Conservation (phyloP, 2,329 filamentous ascomycete species). For the Trichoderma polysporum region DNA sequence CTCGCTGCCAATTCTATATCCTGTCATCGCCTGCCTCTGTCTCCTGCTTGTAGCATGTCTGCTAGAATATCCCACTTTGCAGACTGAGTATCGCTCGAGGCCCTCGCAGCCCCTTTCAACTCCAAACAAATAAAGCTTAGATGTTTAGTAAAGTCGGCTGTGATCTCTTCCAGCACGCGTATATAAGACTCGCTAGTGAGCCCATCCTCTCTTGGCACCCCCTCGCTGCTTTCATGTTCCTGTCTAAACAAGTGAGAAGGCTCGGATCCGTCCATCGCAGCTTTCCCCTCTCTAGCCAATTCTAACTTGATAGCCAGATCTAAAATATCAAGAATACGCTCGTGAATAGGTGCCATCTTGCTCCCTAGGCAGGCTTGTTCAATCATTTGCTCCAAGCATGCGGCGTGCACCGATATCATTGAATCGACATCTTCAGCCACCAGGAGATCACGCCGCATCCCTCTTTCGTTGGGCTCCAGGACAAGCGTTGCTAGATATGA, state of each 20-base stretch:
- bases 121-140: slow-evolving; percentile 71
- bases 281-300: slow-evolving; percentile 48
- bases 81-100: slow-evolving; percentile 60
- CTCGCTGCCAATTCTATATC: neutral
- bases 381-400: slow-evolving; percentile 61
- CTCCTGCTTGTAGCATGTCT: slow-evolving; percentile 67
- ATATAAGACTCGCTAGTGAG: slow-evolving; percentile 44
- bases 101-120: slow-evolving; percentile 71
- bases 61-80: slow-evolving; percentile 77
- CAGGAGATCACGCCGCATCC: slow-evolving; percentile 58
- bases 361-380: slow-evolving; percentile 68
- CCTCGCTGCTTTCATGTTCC: slow-evolving; percentile 38
- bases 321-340: slow-evolving; percentile 71
- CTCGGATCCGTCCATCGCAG: slow-evolving; percentile 26
- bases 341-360: slow-evolving; percentile 67
- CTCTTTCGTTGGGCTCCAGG: slow-evolving; percentile 57
- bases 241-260: slow-evolving; percentile 22
- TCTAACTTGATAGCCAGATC: slow-evolving; percentile 72
- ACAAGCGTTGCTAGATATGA: slow-evolving; percentile 75
- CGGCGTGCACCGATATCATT: slow-evolving; percentile 70
- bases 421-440: slow-evolving; percentile 71
- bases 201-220: slow-evolving; percentile 36
- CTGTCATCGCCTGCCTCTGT: slow-evolving; percentile 26
- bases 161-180: slow-evolving; percentile 56
- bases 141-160: slow-evolving; percentile 62